A percentile compares a stretch with the other conserved stretches of the same genome.
phyloP scores from a whole-genome alignment of 805 yeast species.

The Kodamaea jinghongensis region DNA sequence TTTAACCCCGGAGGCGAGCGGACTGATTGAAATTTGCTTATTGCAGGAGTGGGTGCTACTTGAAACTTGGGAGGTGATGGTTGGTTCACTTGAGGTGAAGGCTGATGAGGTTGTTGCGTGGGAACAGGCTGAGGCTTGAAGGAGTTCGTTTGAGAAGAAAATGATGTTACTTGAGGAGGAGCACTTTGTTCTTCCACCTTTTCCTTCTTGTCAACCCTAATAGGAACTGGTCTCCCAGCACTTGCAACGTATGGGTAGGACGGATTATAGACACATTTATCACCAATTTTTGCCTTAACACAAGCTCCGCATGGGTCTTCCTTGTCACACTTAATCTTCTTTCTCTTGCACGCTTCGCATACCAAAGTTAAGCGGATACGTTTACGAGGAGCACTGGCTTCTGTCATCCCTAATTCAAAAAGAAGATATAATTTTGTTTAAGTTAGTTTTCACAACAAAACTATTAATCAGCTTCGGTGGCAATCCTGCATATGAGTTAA shows the following conservation, averaged over 20 bases:
- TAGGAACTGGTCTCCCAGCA: conserved; percentile 9
- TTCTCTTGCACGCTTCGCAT: conserved; percentile 21
- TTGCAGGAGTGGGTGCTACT: too few relatives aligned
- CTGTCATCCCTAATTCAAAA: background rate
- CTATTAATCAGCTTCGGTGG: too few relatives aligned
- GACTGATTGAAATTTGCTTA: too few relatives aligned
- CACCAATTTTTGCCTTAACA: conserved; percentile 10
- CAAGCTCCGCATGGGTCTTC: conserved; percentile 19
- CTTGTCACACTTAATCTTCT: conserved; percentile 23
- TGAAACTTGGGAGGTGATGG: too few relatives aligned
- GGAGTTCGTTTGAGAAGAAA: background rate
- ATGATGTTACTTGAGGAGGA: background rate
- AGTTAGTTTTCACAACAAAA: too few relatives aligned
- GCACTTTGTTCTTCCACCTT: background rate
- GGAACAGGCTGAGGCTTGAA: background rate
- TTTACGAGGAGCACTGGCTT: conserved; percentile 8
- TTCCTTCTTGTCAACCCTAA: conserved; percentile 1
- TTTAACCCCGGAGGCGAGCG: too few relatives aligned
- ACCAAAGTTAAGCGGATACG: conserved; percentile 15
- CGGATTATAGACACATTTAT: conserved; percentile 9
- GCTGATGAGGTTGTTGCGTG: too few relatives aligned
- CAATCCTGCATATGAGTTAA: too few relatives aligned
- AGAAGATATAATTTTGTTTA: too few relatives aligned
- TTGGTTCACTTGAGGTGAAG: background rate
- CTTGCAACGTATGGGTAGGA: conserved; percentile 10